phyloP scores from a whole-genome alignment of 2,329 filamentous ascomycete genomes.

The Penicillium hesseltinei region DNA sequence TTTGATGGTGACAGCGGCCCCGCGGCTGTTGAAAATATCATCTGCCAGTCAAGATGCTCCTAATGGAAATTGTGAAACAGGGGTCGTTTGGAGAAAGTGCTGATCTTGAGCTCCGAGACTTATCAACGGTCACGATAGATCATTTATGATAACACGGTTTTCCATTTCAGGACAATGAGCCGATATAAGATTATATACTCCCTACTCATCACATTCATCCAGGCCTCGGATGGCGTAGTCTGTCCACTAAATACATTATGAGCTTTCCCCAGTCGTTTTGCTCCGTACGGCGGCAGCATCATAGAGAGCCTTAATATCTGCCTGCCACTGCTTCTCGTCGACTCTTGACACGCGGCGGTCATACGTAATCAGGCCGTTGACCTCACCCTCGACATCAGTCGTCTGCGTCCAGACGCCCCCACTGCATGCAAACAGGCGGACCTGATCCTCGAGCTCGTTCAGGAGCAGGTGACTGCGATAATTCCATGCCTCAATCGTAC shows the following conservation, averaged over 20 bases:
- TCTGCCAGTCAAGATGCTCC: background rate
- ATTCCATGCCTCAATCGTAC: slow-evolving; percentile 61
- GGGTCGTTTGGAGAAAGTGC: background rate
- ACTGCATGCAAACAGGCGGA: slow-evolving; percentile 60
- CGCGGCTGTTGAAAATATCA: background rate
- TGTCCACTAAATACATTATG: background rate
- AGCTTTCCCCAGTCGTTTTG: slow-evolving; percentile 7
- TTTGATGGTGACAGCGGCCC: background rate
- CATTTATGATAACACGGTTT: background rate
- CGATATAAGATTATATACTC: slow-evolving; percentile 2
- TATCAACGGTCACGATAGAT: background rate
- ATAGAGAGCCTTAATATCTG: slow-evolving; percentile 60
- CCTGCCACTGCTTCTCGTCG: slow-evolving; percentile 58
- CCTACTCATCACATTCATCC: background rate
- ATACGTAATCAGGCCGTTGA: slow-evolving; percentile 69
- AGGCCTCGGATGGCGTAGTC: background rate
- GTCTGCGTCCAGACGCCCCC: slow-evolving; percentile 72
- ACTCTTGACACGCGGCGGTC: slow-evolving; percentile 59
- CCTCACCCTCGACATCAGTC: slow-evolving; percentile 71
- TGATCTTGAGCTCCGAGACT: background rate
- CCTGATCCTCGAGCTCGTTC: slow-evolving; percentile 49
- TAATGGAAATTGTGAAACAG: background rate
- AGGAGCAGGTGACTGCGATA: slow-evolving; percentile 59
- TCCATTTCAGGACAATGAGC: background rate
- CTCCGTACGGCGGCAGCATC: slow-evolving; percentile 47